These are phyloP conservation scores for Candida golubevii DNA, from an alignment of 805 yeast species.

Conservation along the genomic window DNA sequence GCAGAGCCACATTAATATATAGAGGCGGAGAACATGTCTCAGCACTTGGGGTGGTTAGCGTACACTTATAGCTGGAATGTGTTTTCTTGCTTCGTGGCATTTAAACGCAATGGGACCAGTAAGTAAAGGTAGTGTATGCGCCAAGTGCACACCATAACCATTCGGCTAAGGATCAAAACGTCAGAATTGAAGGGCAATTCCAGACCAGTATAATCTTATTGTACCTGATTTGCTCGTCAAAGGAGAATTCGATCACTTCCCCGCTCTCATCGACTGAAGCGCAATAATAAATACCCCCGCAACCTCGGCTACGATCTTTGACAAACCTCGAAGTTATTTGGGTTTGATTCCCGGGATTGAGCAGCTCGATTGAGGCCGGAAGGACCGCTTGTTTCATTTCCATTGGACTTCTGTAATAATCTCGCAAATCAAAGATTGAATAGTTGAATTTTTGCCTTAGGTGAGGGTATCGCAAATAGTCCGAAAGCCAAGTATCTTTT, in stretches of 20 bases:
- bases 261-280: constrained; percentile 14
- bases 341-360: constrained; percentile 3
- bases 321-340: constrained; percentile 6
- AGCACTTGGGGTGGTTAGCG: constrained; percentile 38
- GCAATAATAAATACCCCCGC: constrained; percentile 15
- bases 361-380: constrained; percentile 11
- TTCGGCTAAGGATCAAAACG: neutral
- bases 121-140: too few relatives aligned
- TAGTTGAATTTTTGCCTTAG: constrained; percentile 8
- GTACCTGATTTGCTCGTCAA: constrained; percentile 2
- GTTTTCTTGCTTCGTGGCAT: too few relatives aligned
- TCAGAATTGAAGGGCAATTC: constrained; percentile 3
- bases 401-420: constrained; percentile 7
- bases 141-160: too few relatives aligned
- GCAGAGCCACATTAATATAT: too few relatives aligned
- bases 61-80: constrained; percentile 20
- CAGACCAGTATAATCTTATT: constrained; percentile 9
- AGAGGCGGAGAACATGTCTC: neutral
- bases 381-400: constrained; percentile 9
- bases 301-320: constrained; percentile 12
- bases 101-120: too few relatives aligned
- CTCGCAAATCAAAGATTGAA: constrained; percentile 8
- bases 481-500: constrained; percentile 12
- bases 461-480: constrained; percentile 9
- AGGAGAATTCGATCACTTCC: constrained; percentile 5